A percentile compares a stretch with the other conserved stretches of the same genome.
phyloP scores from a whole-genome alignment of 2,329 filamentous ascomycete genomes.

The Uncinocarpus reesii region DNA sequence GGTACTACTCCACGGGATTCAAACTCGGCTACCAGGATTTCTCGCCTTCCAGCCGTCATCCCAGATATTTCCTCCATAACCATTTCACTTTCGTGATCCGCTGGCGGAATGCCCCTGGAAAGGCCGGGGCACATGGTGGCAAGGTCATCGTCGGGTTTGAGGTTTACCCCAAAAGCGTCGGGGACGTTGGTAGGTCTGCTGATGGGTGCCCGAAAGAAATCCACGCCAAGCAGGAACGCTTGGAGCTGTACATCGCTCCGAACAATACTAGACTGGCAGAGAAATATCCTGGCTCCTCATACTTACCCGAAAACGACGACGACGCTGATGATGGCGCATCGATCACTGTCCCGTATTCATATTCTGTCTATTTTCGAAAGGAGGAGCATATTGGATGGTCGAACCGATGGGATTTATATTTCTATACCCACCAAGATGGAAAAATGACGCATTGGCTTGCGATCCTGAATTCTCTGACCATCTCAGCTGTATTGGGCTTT shows the following conservation, averaged over 20 bases:
- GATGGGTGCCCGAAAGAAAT: slow-evolving; percentile 59
- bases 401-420: slow-evolving; percentile 80
- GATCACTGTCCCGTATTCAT: slow-evolving; percentile 70
- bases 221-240: slow-evolving; percentile 48
- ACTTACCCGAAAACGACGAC: slow-evolving; percentile 46
- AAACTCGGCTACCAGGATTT: slow-evolving; percentile 71
- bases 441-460: slow-evolving; percentile 78
- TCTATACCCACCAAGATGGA: slow-evolving; percentile 75
- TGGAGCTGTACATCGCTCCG: slow-evolving; percentile 58
- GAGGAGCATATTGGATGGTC: slow-evolving; percentile 71
- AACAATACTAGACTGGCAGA: slow-evolving; percentile 49
- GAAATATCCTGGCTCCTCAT: slow-evolving; percentile 50
- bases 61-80: slow-evolving; percentile 70
- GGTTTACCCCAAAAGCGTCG: slow-evolving; percentile 77
- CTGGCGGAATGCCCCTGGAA: slow-evolving; percentile 60
- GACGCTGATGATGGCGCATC: slow-evolving; percentile 55
- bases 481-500: slow-evolving; percentile 66
- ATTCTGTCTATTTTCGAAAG: slow-evolving; percentile 82
- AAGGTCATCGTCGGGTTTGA: slow-evolving; percentile 83
- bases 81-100: slow-evolving; percentile 78
- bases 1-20: slow-evolving; percentile 85
- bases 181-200: slow-evolving; percentile 49
- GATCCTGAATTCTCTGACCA: slow-evolving; percentile 76
- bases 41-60: slow-evolving; percentile 48
- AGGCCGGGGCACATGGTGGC: slow-evolving; percentile 57